These are phyloP conservation scores for Tetrahymena elliotti DNA, from an alignment of 73 alveolate species.

Conservation along the genomic window DNA sequence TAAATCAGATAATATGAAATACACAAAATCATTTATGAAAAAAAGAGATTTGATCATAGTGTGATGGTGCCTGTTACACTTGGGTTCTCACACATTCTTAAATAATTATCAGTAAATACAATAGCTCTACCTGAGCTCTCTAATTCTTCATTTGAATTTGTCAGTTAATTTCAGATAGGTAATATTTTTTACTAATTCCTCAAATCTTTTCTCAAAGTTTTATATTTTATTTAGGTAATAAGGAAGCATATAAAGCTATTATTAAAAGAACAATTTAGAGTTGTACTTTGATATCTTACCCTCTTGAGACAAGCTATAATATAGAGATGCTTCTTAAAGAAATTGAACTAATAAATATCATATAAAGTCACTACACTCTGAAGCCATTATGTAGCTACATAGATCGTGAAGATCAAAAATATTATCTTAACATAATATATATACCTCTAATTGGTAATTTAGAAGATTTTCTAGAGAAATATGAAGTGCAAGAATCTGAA, in stretches of 20 bases:
- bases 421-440: background rate
- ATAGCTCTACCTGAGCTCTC: background rate
- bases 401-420: background rate
- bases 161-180: background rate
- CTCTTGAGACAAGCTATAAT: background rate
- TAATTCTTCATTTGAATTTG: background rate
- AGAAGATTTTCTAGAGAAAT: background rate
- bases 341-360: background rate
- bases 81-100: background rate
- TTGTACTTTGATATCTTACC: background rate
- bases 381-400: background rate
- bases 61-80: background rate
- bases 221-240: background rate
- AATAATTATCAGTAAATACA: background rate
- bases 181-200: background rate
- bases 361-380: background rate
- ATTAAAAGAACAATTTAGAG: background rate
- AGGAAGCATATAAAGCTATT: background rate
- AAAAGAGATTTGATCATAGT: background rate
- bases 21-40: background rate
- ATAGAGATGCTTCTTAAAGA: background rate
- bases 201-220: background rate
- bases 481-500: background rate
- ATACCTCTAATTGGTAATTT: background rate
- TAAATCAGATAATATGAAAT: background rate